phyloP scores from a whole-genome alignment of 1,284 basidiomycete genomes.

The Porogramme epimiltina region DNA sequence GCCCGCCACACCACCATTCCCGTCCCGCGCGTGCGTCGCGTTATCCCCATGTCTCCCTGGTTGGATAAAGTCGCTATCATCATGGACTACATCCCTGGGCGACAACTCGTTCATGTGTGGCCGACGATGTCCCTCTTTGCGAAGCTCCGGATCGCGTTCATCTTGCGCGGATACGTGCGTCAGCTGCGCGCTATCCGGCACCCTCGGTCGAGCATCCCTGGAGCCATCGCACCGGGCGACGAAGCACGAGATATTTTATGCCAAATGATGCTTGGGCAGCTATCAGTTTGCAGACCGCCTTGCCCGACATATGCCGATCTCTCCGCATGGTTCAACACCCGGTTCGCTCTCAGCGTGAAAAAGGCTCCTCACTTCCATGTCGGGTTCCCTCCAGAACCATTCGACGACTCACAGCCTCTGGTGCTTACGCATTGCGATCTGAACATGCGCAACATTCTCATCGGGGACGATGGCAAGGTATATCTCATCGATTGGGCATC shows the following conservation, averaged over 20 bases:
- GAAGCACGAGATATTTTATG: neutral
- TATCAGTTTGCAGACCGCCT: neutral
- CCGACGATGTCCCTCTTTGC: neutral
- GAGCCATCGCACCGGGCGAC: neutral
- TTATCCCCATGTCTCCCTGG: no score
- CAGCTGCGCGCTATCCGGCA: slow-evolving; percentile 27
- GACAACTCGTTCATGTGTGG: neutral
- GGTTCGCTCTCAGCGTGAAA: neutral
- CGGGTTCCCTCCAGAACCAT: slow-evolving; percentile 5
- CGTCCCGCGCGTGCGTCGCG: neutral
- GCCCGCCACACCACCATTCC: neutral
- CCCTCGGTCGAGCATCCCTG: slow-evolving; percentile 5
- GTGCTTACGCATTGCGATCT: slow-evolving; percentile 32
- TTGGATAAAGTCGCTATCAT: neutral
- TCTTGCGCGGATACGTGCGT: slow-evolving; percentile 30
- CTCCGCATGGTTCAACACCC: neutral
- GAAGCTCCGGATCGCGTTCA: slow-evolving; percentile 24
- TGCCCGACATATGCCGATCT: neutral
- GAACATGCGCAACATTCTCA: slow-evolving; percentile 27
- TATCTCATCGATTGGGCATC: slow-evolving; percentile 33
- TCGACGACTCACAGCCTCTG: slow-evolving; percentile 30
- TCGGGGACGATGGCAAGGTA: slow-evolving; percentile 28
- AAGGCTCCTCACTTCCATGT: neutral
- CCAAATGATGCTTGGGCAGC: neutral
- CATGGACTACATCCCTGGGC: neutral